Percentiles rank a stretch among this genome's conserved stretches.
phyloP scores from a whole-genome alignment of 768 basidiomycete genomes.

The Tephrocybe sp. region DNA sequence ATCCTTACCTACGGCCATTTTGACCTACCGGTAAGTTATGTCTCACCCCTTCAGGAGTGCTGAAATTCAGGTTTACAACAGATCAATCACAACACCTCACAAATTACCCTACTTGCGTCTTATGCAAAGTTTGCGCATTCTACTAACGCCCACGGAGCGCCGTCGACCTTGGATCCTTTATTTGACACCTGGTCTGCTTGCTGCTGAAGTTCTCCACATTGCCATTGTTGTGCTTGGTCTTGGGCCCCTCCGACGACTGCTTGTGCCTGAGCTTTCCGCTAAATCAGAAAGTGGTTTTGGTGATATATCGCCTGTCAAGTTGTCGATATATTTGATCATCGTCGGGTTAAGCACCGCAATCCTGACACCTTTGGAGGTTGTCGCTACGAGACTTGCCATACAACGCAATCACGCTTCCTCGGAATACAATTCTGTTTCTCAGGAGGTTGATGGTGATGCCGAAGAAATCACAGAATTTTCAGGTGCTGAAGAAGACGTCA shows the following conservation, averaged over 20 bases:
- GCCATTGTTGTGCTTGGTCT: constrained; percentile 46
- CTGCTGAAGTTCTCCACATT: constrained; percentile 54
- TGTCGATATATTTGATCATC: constrained; percentile 57
- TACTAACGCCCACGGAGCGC: constrained; percentile 82
- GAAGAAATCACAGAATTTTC: constrained; percentile 64
- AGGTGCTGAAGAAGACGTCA: constrained; percentile 79
- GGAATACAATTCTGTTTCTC: constrained; percentile 72
- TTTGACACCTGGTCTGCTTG: constrained; percentile 72
- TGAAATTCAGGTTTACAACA: constrained; percentile 27
- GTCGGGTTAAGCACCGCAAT: constrained; percentile 55
- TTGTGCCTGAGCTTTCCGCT: constrained; percentile 39
- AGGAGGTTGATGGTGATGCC: constrained; percentile 68
- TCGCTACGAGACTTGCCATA: constrained; percentile 74
- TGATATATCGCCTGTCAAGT: constrained; percentile 48
- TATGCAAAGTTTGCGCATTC: constrained; percentile 58
- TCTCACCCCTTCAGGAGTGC: neutral
- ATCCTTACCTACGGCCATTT: constrained; percentile 64
- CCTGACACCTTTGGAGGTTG: constrained; percentile 79
- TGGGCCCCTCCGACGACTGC: constrained; percentile 44
- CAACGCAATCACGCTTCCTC: constrained; percentile 81
- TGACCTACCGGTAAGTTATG: constrained; percentile 68
- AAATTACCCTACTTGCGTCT: constrained; percentile 65
- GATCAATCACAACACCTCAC: constrained; percentile 83
- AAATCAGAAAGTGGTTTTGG: constrained; percentile 29
- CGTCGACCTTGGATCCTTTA: constrained; percentile 80